Percentiles rank a stretch among this genome's conserved stretches.
Evolutionary conservation across 495 filamentous ascomycete genomes (phyloP).

Genomic region (Tuber borchii): DNA sequence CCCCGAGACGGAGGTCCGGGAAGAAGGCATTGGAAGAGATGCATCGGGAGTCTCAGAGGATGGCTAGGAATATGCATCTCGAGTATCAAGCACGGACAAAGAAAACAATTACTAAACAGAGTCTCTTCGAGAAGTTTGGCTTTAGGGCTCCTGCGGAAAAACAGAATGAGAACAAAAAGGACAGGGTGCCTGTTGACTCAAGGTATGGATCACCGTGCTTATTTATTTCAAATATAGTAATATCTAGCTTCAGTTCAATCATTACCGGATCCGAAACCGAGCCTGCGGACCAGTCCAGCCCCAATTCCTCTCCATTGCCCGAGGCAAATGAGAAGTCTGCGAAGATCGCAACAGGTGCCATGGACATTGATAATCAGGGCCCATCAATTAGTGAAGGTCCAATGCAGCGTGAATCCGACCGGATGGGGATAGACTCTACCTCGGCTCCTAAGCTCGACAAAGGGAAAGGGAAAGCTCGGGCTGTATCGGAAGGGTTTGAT

Average conservation of each 20-base stretch:
- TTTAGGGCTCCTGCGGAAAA: constrained; percentile 47
- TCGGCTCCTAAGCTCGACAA: constrained; percentile 47
- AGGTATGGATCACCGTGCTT: constrained; percentile 6
- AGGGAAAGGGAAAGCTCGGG: constrained; percentile 51
- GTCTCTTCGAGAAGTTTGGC: constrained; percentile 78
- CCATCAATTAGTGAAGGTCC: constrained; percentile 14
- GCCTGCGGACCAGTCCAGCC: constrained; percentile 40
- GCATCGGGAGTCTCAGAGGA: constrained; percentile 76
- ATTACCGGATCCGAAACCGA: constrained; percentile 10
- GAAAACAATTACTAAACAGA: constrained; percentile 82
- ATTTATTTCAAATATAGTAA: background rate
- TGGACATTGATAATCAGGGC: constrained; percentile 39
- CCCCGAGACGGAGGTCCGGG: constrained; percentile 76
- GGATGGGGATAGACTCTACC: constrained; percentile 30
- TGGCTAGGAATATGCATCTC: constrained; percentile 82
- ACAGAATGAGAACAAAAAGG: background rate
- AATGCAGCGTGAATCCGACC: constrained; percentile 7
- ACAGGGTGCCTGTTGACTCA: constrained; percentile 27
- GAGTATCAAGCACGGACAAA: constrained; percentile 83
- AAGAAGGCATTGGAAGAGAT: constrained; percentile 97
- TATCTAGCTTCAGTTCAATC: constrained; percentile 4
- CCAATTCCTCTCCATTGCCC: constrained; percentile 43
- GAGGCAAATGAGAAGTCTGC: constrained; percentile 44
- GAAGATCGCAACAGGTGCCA: constrained; percentile 44
- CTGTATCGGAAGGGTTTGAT: background rate